Evolutionary conservation across 2,329 filamentous ascomycete genomes (phyloP).

Genomic region (Moelleriella libera): DNA sequence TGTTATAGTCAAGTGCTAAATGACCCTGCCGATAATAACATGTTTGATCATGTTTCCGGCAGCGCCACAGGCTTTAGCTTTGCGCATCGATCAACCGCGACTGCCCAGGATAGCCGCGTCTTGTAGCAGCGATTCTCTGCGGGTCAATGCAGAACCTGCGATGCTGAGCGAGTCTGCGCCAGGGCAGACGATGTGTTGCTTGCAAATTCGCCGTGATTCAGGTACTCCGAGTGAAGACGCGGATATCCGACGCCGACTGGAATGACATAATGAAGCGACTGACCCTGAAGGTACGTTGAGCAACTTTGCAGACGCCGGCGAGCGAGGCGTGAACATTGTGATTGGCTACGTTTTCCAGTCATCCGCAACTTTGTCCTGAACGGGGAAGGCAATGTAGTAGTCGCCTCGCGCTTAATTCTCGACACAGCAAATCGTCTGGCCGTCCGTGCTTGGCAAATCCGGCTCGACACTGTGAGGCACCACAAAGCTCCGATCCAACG

Average conservation of each 20-base stretch:
- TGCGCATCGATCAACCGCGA: neutral
- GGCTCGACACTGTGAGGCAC: neutral
- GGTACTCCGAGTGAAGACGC: neutral
- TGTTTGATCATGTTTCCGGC: neutral
- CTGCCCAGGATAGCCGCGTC: neutral
- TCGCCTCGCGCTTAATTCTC: neutral
- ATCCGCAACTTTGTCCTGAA: neutral
- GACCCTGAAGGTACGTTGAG: neutral
- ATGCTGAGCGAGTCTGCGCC: too few species aligned
- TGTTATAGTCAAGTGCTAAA: neutral
- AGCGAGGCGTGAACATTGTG: neutral
- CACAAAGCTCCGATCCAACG: neutral
- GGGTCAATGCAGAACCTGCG: too few species aligned
- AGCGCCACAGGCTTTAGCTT: neutral
- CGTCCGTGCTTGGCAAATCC: neutral
- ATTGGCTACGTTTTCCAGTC: neutral
- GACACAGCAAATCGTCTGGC: neutral
- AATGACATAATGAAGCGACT: neutral
- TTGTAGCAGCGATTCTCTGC: neutral
- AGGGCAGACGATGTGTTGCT: too few species aligned
- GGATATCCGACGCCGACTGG: neutral
- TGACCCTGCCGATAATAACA: neutral
- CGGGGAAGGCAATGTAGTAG: neutral
- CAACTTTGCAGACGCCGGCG: neutral
- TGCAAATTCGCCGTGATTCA: too few species aligned